These are phyloP conservation scores for Polyplosphaeria fusca DNA, from an alignment of 495 filamentous ascomycete species.

Conservation along the genomic window DNA sequence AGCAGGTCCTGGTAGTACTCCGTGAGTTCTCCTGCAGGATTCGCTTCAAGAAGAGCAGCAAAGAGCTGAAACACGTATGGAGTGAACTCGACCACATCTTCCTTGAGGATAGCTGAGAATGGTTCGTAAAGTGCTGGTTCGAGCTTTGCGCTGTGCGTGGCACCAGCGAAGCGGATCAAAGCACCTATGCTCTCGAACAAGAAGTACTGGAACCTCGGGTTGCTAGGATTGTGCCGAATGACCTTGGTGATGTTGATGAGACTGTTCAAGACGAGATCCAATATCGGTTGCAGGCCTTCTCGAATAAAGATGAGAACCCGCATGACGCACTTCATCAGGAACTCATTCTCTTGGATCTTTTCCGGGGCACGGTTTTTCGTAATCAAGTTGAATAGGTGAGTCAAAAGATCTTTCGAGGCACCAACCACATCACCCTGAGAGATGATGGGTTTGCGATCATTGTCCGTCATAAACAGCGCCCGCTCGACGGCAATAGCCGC, in stretches of 20 bases:
- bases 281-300: slow-evolving; percentile 66
- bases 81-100: slow-evolving; percentile 87
- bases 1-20: slow-evolving; percentile 74
- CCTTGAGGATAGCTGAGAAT: slow-evolving; percentile 69
- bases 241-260: slow-evolving; percentile 81
- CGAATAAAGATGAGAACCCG: slow-evolving; percentile 88
- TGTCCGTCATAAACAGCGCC: slow-evolving; percentile 74
- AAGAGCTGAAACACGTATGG: slow-evolving; percentile 97
- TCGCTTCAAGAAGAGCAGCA: slow-evolving; percentile 79
- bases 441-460: slow-evolving; percentile 70
- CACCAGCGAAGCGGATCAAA: slow-evolving; percentile 77
- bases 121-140: slow-evolving; percentile 73
- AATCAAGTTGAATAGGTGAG: slow-evolving; percentile 90
- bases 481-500: slow-evolving; percentile 92
- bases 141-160: slow-evolving; percentile 65
- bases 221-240: slow-evolving; percentile 90
- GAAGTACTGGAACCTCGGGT: slow-evolving; percentile 97
- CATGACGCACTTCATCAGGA: slow-evolving; percentile 98
- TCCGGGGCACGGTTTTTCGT: slow-evolving; percentile 74
- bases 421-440: slow-evolving; percentile 66
- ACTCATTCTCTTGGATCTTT: slow-evolving; percentile 98
- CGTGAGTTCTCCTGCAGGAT: slow-evolving; percentile 68
- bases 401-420: slow-evolving; percentile 77
- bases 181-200: slow-evolving; percentile 96
- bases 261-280: slow-evolving; percentile 70